phyloP scores from a whole-genome alignment of 129 eudicot genomes.

The Tanacetum coccineum region DNA sequence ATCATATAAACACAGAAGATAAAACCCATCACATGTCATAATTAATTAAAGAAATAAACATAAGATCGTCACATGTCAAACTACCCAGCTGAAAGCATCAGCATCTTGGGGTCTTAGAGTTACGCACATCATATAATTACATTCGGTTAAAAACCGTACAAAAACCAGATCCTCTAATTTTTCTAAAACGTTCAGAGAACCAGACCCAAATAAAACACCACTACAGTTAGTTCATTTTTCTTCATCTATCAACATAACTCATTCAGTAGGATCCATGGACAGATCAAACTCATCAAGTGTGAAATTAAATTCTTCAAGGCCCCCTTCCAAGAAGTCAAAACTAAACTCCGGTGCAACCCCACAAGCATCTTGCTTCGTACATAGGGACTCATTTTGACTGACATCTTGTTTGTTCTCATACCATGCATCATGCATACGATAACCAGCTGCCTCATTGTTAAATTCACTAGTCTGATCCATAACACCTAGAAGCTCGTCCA shows the following conservation, averaged over 20 bases:
- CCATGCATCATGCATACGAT: background rate
- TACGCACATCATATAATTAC: constrained; percentile 9
- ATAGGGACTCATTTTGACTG: background rate
- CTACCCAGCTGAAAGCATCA: background rate
- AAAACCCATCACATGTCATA: too few species aligned
- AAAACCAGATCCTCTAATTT: constrained; percentile 13
- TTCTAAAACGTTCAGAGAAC: constrained; percentile 12
- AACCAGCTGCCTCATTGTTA: background rate
- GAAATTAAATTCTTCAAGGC: constrained; percentile 50
- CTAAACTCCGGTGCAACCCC: constrained; percentile 20
- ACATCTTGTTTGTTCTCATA: background rate
- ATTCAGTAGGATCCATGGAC: constrained; percentile 24
- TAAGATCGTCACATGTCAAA: too few species aligned
- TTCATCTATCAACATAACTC: background rate
- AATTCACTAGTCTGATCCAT: background rate
- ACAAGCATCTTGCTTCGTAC: constrained; percentile 13
- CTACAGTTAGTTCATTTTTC: constrained; percentile 20
- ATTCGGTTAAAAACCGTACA: background rate
- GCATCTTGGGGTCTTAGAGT: background rate
- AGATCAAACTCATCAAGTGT: constrained; percentile 38
- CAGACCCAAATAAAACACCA: constrained; percentile 4
- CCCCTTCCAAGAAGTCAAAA: constrained; percentile 52
- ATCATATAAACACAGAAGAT: too few species aligned
- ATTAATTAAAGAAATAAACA: too few species aligned
- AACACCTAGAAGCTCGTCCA: constrained; percentile 35